Evolutionary conservation across 768 basidiomycete species (phyloP).

Genomic region (Tricholomella constricta): DNA sequence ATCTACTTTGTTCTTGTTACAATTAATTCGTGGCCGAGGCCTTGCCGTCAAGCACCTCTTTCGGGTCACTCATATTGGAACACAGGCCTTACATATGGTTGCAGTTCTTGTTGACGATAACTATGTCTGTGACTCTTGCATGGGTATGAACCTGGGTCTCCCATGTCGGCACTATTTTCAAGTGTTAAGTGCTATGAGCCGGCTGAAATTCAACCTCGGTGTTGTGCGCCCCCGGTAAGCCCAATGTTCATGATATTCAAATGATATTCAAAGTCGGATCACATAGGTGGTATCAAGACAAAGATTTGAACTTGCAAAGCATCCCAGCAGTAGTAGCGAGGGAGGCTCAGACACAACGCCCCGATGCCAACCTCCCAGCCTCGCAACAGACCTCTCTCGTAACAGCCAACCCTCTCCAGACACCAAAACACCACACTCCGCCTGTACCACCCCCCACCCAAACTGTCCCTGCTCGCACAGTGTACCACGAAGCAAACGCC

Average conservation of each 20-base stretch:
- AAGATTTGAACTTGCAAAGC: background rate
- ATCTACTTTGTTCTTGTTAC: conserved; percentile 28
- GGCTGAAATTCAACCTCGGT: conserved; percentile 28
- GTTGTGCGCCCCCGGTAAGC: conserved; percentile 26
- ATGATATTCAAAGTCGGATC: background rate
- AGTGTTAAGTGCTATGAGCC: conserved; percentile 17
- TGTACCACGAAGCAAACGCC: conserved; percentile 25
- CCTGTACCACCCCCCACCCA: conserved; percentile 14
- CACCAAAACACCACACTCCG: conserved; percentile 8
- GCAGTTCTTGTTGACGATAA: conserved; percentile 24
- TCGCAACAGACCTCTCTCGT: background rate
- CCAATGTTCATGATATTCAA: background rate
- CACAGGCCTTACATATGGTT: conserved; percentile 25
- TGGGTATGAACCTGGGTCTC: conserved; percentile 33
- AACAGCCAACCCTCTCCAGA: conserved; percentile 1
- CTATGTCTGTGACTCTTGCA: conserved; percentile 37
- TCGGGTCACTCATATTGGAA: conserved; percentile 22
- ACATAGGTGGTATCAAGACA: conserved; percentile 24
- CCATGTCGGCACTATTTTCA: conserved; percentile 36
- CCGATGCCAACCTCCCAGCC: conserved; percentile 3
- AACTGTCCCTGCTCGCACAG: conserved; percentile 23
- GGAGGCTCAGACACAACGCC: background rate
- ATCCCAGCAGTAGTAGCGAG: conserved; percentile 1
- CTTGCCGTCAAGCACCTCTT: conserved; percentile 25
- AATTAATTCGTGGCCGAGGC: conserved; percentile 18